Conservation (phyloP, 2,329 filamentous ascomycete genomes). For the Sordariomycetes sp. region DNA sequence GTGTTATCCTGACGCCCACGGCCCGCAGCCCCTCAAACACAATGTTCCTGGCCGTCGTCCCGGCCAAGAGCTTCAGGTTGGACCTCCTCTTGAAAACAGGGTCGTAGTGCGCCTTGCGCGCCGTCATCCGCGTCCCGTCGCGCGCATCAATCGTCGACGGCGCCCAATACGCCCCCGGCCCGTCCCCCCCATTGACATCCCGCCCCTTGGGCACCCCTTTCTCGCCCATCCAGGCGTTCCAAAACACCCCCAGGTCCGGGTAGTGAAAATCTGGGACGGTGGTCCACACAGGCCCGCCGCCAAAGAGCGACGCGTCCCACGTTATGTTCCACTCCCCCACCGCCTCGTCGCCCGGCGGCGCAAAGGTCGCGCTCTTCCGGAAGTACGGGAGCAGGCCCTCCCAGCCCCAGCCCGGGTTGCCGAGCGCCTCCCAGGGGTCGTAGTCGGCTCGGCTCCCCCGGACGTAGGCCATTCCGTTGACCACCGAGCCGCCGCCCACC, state of each 20-base stretch:
- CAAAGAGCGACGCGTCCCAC: conserved; percentile 16
- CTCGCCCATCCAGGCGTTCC: no score
- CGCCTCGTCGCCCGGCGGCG: no score
- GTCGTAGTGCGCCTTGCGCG: no score
- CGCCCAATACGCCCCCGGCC: no score
- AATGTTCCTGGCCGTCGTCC: no score
- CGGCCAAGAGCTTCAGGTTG: no score
- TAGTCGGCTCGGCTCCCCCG: conserved; percentile 27
- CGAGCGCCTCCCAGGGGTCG: conserved; percentile 23
- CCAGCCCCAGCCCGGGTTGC: conserved; percentile 25
- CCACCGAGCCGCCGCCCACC: conserved; percentile 26
- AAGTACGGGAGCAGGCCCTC: conserved; percentile 19
- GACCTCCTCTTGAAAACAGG: no score
- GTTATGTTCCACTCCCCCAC: conserved; percentile 15
- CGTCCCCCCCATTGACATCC: conserved; percentile 30
- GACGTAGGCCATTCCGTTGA: no score
- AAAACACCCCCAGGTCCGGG: conserved; percentile 23
- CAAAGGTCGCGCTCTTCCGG: no score
- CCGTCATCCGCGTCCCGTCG: no score
- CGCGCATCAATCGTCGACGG: no score
- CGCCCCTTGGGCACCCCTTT: no score
- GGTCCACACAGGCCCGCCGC: conserved; percentile 19
- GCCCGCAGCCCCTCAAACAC: conserved; percentile 6
- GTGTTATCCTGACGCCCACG: conserved; percentile 17
- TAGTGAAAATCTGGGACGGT: conserved; percentile 18